Evolutionary conservation across 176 grass and related monocot genomes (phyloP), one percentile per base, ranked within the genome.

Genomic region (Tillandsia leiboldiana): DNA sequence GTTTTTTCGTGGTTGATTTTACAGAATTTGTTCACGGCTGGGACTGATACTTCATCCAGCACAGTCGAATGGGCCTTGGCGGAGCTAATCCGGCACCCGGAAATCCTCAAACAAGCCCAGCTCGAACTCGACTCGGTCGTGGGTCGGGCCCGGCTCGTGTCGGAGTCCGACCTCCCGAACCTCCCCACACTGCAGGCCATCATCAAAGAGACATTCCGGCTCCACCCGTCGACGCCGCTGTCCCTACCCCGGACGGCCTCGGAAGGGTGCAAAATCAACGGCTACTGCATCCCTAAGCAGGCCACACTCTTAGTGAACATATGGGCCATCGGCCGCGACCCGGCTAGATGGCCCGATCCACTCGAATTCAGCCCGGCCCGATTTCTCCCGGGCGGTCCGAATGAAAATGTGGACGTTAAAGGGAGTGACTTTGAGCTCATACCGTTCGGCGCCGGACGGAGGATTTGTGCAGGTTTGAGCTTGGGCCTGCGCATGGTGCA

Each of bases 131-230:
- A 83, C 33, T 5, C 2, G 9, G 74, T 78, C 17, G 20, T 83
- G 1, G 81, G 81, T 18, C 58, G 50, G 15, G 74, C 67, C 11
- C 69, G 74, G 1, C 28, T 49, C n/a, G 24, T 83, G 0, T 65
- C 63, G 11, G 81, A 83, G 69, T 78, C 81, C 10, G 74, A 78
- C 74, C 26, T 83, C 7, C 10, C 26, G 0, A 72, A 61, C 51
- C 74, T 83, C 12, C 81, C 81, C 8, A 77, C 67, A 29, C 68
- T 83, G 11, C 74, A 52, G 9, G 74, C 74, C 51, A 70, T 83
- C 47, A 65, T 72, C 69, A 83, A 83, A 53, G 81, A 83, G 65
- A 65, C 81, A 49, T 71, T 83, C 3, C 69, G 81, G 18, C 53
- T 53, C 53, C 81, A 83, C 57, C 81, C 81, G 3, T 68, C 81